Conservation (phyloP, 441 rosid species). For the Euphorbia celastroides region DNA sequence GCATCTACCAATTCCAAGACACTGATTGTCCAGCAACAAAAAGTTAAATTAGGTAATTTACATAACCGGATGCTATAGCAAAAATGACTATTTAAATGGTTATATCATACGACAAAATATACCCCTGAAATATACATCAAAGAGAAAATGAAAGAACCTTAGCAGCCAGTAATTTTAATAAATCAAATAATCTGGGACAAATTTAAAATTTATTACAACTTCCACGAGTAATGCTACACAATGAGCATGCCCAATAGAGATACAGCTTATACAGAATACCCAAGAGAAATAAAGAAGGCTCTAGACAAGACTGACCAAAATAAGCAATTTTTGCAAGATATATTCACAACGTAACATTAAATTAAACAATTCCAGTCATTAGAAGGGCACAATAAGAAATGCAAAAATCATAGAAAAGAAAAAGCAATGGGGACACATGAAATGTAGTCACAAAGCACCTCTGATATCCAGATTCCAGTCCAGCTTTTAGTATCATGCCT, state of each 20-base stretch:
- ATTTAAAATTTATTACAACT: background rate
- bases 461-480: conserved; percentile 74
- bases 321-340: background rate
- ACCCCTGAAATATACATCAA: background rate
- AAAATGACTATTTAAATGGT: background rate
- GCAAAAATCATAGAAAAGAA: background rate
- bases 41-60: conserved; percentile 19
- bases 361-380: background rate
- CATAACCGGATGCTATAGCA: conserved; percentile 3
- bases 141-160: conserved; percentile 5
- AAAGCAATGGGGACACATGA: background rate
- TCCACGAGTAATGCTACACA: background rate
- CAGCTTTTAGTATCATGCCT: conserved; percentile 81
- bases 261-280: conserved; percentile 5
- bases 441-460: conserved; percentile 41
- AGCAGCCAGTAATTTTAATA: background rate
- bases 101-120: background rate
- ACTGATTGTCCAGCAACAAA: conserved; percentile 32
- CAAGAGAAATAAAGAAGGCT: conserved; percentile 1
- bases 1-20: conserved; percentile 96
- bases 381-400: background rate
- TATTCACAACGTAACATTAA: background rate
- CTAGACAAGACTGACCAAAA: background rate
- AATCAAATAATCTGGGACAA: background rate
- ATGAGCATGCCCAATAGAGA: conserved; percentile 7